Conservation (phyloP, 441 rosid species). For the Breynia disticha region DNA sequence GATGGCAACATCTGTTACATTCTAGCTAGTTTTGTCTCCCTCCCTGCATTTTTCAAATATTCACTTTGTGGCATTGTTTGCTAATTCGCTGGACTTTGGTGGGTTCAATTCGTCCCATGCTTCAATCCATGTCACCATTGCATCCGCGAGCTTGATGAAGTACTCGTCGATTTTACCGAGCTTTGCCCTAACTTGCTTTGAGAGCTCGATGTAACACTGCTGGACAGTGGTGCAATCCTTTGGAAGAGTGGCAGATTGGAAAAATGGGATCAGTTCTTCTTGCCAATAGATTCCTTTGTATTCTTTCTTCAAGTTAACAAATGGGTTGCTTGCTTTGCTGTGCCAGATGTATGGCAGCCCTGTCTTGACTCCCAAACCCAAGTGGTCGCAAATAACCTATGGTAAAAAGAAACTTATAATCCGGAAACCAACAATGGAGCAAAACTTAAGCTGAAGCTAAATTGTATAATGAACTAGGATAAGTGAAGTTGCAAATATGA, state of each 20-base stretch:
- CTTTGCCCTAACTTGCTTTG: slow-evolving; percentile 67
- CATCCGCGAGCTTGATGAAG: slow-evolving; percentile 71
- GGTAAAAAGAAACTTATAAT: neutral
- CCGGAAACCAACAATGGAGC: neutral
- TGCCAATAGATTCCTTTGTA: slow-evolving; percentile 89
- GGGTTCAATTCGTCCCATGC: slow-evolving; percentile 93
- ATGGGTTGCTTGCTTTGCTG: slow-evolving; percentile 88
- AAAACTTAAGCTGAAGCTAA: too few species aligned
- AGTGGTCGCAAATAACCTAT: slow-evolving; percentile 77
- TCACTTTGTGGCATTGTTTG: slow-evolving; percentile 31
- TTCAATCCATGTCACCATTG: slow-evolving; percentile 86
- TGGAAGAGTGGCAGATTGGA: slow-evolving; percentile 57
- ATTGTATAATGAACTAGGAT: too few species aligned
- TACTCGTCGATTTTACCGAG: slow-evolving; percentile 58
- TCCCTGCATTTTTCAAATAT: neutral
- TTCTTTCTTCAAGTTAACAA: slow-evolving; percentile 76
- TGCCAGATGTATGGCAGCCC: slow-evolving; percentile 84
- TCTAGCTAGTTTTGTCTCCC: neutral
- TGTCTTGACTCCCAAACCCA: slow-evolving; percentile 75
- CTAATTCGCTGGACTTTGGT: slow-evolving; percentile 20
- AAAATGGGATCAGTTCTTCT: slow-evolving; percentile 79
- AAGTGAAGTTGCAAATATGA: neutral
- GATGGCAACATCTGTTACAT: slow-evolving; percentile 2
- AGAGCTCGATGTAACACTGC: slow-evolving; percentile 68
- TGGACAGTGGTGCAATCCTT: slow-evolving; percentile 71